Evolutionary conservation across 495 filamentous ascomycete genomes (phyloP).

Genomic region (Talaromyces ruber): DNA sequence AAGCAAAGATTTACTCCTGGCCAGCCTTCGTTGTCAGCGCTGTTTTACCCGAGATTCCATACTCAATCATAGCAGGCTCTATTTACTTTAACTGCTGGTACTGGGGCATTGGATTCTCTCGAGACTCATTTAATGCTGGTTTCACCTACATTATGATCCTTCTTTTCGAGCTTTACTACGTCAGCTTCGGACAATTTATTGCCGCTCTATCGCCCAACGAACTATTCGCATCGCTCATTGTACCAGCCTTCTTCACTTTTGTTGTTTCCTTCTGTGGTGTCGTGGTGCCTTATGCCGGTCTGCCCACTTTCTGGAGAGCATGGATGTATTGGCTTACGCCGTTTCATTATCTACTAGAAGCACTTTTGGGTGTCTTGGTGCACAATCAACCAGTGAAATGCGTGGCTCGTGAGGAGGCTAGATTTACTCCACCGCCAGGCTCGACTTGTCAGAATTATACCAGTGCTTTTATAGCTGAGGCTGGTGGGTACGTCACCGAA

Average conservation of each 20-base stretch:
- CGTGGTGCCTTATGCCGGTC: slow-evolving; percentile 43
- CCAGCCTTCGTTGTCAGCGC: slow-evolving; percentile 38
- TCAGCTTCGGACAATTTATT: slow-evolving; percentile 68
- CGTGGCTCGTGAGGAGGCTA: slow-evolving; percentile 44
- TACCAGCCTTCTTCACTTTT: slow-evolving; percentile 58
- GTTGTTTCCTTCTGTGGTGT: slow-evolving; percentile 57
- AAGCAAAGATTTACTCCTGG: slow-evolving; percentile 47
- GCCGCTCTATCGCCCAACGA: slow-evolving; percentile 66
- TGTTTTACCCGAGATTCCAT: slow-evolving; percentile 43
- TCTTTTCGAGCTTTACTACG: slow-evolving; percentile 65
- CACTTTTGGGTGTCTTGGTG: slow-evolving; percentile 42
- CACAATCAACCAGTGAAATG: slow-evolving; percentile 51
- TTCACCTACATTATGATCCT: slow-evolving; percentile 52
- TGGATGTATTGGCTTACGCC: slow-evolving; percentile 66
- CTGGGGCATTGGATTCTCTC: slow-evolving; percentile 45
- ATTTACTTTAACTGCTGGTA: slow-evolving; percentile 54
- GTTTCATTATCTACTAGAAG: slow-evolving; percentile 55
- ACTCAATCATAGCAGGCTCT: slow-evolving; percentile 40
- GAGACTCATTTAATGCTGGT: slow-evolving; percentile 45
- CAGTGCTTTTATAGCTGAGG: slow-evolving; percentile 25
- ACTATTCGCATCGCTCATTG: slow-evolving; percentile 59
- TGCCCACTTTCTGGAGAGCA: slow-evolving; percentile 53
- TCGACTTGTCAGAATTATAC: slow-evolving; percentile 46
- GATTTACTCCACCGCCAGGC: slow-evolving; percentile 44
- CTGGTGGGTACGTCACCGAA: slow-evolving; percentile 45